Evolutionary conservation across 768 basidiomycete genomes (phyloP).

Genomic region (Tubosaeta sp.): DNA sequence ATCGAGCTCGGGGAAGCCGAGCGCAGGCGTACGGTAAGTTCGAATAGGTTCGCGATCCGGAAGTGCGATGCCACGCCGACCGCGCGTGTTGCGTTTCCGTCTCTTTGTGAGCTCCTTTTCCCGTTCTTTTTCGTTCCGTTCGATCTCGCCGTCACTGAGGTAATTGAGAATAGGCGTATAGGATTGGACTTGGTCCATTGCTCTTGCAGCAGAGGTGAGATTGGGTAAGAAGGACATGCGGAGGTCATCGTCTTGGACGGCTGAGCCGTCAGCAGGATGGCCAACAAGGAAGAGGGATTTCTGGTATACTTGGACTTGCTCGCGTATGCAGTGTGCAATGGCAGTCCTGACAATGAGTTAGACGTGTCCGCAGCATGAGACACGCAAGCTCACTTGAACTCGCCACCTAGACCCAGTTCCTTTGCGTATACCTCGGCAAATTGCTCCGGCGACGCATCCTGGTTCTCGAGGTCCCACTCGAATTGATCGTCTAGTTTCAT

Average conservation of each 20-base stretch:
- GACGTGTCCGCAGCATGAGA: neutral
- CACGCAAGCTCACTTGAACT: slow-evolving; percentile 69
- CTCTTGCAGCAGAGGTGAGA: slow-evolving; percentile 64
- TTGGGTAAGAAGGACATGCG: slow-evolving; percentile 84
- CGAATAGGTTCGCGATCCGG: slow-evolving; percentile 92
- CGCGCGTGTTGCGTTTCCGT: slow-evolving; percentile 79
- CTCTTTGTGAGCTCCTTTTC: slow-evolving; percentile 90
- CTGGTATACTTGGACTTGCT: slow-evolving; percentile 89
- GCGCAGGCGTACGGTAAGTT: slow-evolving; percentile 86
- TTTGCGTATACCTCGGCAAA: slow-evolving; percentile 85
- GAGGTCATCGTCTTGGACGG: slow-evolving; percentile 86
- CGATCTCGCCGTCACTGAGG: slow-evolving; percentile 85
- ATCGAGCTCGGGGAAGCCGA: slow-evolving; percentile 79
- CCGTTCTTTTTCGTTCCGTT: slow-evolving; percentile 84
- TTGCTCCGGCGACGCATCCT: slow-evolving; percentile 78
- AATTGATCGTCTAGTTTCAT: slow-evolving; percentile 95
- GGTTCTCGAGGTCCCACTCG: slow-evolving; percentile 92
- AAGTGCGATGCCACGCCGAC: slow-evolving; percentile 71
- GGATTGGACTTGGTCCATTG: slow-evolving; percentile 69
- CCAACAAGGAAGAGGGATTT: slow-evolving; percentile 90
- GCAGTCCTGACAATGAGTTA: slow-evolving; percentile 64
- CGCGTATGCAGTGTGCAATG: slow-evolving; percentile 91
- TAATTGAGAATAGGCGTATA: slow-evolving; percentile 90
- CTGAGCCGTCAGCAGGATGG: slow-evolving; percentile 75
- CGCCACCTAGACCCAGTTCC: slow-evolving; percentile 86